Evolutionary conservation across 164 flowering plant species (phyloP), one percentile per base, ranked within the genome.

Genomic region (Vitis rupestris): DNA sequence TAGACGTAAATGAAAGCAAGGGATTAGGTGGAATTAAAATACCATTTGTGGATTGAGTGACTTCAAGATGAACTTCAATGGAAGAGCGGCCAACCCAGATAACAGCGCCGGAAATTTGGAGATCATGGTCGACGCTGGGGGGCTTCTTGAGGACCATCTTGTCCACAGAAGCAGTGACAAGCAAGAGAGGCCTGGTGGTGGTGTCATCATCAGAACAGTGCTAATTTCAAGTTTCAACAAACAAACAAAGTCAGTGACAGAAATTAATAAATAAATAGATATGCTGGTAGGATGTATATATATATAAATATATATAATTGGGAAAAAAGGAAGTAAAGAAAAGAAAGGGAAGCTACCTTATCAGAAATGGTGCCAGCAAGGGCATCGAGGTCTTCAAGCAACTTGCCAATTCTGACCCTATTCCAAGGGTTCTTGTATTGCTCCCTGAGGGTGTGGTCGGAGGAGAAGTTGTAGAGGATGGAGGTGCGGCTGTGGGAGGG

Each of bases 351-450:
- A 9, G 19, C 10, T 79, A 90, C 97, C 97, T 89, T 92, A 52
- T 92, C 89, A 0, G 99, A 86, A 19, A 94, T 92, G 69, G 99
- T 91, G 10, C 97, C 99, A 52, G 99, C 99, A 11, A 94, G 82
- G 12, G 99, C 99, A 82, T 94, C 99, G 51, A 94, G 92, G 70
- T 94, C 99, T 69, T 94, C 97, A 29, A 94, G 92, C 88, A 94
- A 78, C 55, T 88, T 94, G 65, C 97, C 99, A 71, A 92, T 86
- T 71, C 97, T 77, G 71, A 94, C 86, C 80, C 89, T 92, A 78
- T 92, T 92, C 94, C 95, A 89, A 10, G 97, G 89, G 76, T 94
- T 92, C 77, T 95, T 87, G 64, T 94, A 94, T 91, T 94, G 99
- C 77, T 94, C 97, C 31, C 97, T 89, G 50, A 92, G 78, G 9